Evolutionary conservation across 352 stramenopile genomes (phyloP), one percentile per base, ranked within the genome.

Genomic region (Globisporangium orthogonon): DNA sequence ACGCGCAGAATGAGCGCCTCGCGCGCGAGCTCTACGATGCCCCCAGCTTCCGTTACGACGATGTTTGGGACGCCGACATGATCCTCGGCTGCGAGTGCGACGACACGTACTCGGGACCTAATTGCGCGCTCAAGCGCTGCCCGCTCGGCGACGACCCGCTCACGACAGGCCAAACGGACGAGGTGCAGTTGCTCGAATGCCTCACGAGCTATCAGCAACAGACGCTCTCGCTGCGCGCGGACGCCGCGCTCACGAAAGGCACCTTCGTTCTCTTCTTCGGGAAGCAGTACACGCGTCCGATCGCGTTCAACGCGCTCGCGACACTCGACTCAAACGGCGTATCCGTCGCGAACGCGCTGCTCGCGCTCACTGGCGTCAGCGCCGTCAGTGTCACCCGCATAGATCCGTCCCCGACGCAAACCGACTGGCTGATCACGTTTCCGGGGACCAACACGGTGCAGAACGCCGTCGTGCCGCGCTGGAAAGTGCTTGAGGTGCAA

Each of bases 31-130:
- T 89, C n/a, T 78, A 87, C 52, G 69, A 89, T 52, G 46, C 52
- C 23, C 52, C 65, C 6, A 47, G 54, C 0, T 76, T 77, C 39
- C 37, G 59, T 2, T 91, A 90, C 43, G 63, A 84, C 2, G 60
- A 60, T 13, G 56, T 84, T 7, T 95, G 86, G 83, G 85, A 95
- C 62, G 75, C 74, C 29, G 73, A 94, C 40, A 75, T 80, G 48
- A 73, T 96, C 14, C 73, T 83, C 40, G 86, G 84, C 28, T 97
- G 88, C 49, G 57, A 69, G 14, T 96, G 87, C 50, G 83, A 96
- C 53, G 48, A 60, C 6, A 78, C 78, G 2, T 95, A 77, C 54
- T 49, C 69, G 11, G 70, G 76, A 7, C 39, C 70, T 3, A 80
- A 71, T 56, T 91, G 85, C 52, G 63, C 55, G 5, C 54, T 88